Evolutionary conservation across 1,139 yeast species (phyloP).

Genomic region (Magnusiomyces ingens): DNA sequence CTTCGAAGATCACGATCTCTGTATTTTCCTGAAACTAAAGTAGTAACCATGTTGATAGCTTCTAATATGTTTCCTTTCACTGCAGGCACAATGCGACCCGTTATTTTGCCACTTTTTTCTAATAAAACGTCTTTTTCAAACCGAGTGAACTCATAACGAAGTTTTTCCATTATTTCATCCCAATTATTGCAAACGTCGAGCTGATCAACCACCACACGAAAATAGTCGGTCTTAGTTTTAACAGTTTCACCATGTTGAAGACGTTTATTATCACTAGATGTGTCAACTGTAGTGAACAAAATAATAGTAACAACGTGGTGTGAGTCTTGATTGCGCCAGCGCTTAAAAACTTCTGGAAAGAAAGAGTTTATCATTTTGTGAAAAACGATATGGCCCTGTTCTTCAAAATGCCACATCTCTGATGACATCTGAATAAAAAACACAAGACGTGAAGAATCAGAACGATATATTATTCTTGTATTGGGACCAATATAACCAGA

Average conservation of each 20-base stretch:
- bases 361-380: constrained; percentile 86
- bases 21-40: constrained; percentile 72
- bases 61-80: constrained; percentile 86
- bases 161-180: constrained; percentile 85
- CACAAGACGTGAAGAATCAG: constrained; percentile 81
- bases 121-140: constrained; percentile 68
- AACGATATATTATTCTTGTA: constrained; percentile 77
- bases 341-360: constrained; percentile 80
- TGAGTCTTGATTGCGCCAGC: constrained; percentile 80
- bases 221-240: constrained; percentile 65
- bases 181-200: constrained; percentile 67
- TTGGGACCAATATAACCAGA: constrained; percentile 62
- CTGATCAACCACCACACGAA: constrained; percentile 91
- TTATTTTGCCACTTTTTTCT: constrained; percentile 35
- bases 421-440: constrained; percentile 82
- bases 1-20: constrained; percentile 81
- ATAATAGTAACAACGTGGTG: constrained; percentile 91
- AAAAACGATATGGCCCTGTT: constrained; percentile 88
- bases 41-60: constrained; percentile 77
- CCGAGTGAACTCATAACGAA: constrained; percentile 77
- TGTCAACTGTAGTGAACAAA: constrained; percentile 74
- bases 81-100: constrained; percentile 58
- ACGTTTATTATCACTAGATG: constrained; percentile 33
- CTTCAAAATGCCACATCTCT: constrained; percentile 99
- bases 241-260: constrained; percentile 62